Evolutionary conservation across 2,329 filamentous ascomycete genomes (phyloP), one percentile per base, ranked within the genome.

Genomic region (Leptodontidium sp.): DNA sequence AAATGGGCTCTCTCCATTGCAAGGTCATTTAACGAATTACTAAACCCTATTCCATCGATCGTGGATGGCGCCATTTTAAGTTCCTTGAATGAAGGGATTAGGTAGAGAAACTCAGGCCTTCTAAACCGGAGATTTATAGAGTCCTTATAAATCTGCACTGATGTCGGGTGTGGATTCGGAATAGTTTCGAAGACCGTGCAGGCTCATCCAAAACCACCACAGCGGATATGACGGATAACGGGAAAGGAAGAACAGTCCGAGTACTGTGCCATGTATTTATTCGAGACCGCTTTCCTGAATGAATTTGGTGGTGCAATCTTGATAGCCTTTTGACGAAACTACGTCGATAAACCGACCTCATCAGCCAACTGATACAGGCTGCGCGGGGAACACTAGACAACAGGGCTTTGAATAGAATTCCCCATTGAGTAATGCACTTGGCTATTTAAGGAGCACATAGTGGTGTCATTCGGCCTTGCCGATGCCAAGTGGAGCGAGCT

Each of bases 151-250:
- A 45, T 59, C 55, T 35, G 55, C 55, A 58, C 21, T 52, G 53
- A 38, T 38, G 6, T n/a, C 17, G 17, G 17, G 32, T 24, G n/a
- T 59, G n/a, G n/a, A 43, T 59, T 45, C 38, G 11, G 57, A 26
- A 7, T 59, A 21, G 57, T 59, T 14, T 59, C n/a, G 24, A 24
- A 45, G 57, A 15, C 57, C 35, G 35, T 59, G 57, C 57, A 59
- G 57, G 12, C 35, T 24, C 11, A 1, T 29, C 24, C 21, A 15
- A 59, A 59, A 43, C 57, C 3, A 59, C 35, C 38, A 17, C 38
- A n/a, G 38, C n/a, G 24, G 35, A 40, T 59, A 11, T n/a, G 1
- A 43, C 17, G 55, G n/a, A 58, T 35, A 12, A 12, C 38, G 38
- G 3, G 15, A 6, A 26, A 35, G 24, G 7, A 12, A 45, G 12